phyloP scores from a whole-genome alignment of 495 filamentous ascomycete species.

The Viridothelium virens region DNA sequence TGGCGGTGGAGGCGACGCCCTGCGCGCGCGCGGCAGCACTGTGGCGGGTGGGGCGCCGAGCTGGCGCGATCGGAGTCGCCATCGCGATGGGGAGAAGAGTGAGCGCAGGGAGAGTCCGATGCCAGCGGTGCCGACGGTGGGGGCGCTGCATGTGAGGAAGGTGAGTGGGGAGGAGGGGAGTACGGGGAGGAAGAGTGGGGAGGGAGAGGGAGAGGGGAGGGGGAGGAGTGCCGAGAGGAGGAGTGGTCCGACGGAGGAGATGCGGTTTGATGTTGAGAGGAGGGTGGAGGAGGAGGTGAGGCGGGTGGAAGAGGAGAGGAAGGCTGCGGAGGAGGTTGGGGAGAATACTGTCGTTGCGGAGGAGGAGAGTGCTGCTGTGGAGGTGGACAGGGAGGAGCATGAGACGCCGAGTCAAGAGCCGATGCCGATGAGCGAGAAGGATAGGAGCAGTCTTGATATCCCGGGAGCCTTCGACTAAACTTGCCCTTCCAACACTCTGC shows the following conservation, averaged over 20 bases:
- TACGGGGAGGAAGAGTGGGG: not conserved
- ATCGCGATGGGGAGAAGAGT: not conserved
- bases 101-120: slow-evolving; percentile 1
- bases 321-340: not conserved
- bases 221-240: not conserved
- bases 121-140: not conserved
- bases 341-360: not conserved
- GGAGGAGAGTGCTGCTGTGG: not conserved
- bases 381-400: not conserved
- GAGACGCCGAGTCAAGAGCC: not conserved
- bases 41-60: not conserved
- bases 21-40: not conserved
- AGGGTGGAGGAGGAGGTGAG: slow-evolving; percentile 5
- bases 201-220: not conserved
- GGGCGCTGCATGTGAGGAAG: slow-evolving; percentile 1
- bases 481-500: not conserved
- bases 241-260: slow-evolving; percentile 3
- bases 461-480: not conserved
- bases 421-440: not conserved
- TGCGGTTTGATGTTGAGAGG: slow-evolving; percentile 7
- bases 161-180: not conserved
- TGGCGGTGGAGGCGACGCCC: too few relatives aligned
- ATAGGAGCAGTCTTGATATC: not conserved
- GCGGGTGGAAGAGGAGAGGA: not conserved
- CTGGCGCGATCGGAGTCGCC: not conserved